A percentile compares a stretch with the other conserved stretches of the same genome.
phyloP scores from a whole-genome alignment of 306 rosid genomes.

The Cicer cuneatum region DNA sequence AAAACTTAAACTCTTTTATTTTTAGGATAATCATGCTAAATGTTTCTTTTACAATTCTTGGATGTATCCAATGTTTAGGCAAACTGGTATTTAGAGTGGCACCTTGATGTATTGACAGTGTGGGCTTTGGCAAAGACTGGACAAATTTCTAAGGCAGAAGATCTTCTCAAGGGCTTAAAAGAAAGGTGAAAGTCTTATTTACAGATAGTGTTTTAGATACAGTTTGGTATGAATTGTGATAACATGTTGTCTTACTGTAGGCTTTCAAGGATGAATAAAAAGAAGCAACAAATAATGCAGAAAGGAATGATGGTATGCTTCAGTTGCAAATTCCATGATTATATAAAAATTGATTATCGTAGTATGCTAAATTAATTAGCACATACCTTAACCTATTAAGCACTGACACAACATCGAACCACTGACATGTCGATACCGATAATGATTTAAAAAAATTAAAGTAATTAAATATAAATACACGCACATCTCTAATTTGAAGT shows the following conservation, averaged over 20 bases:
- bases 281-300: slow-evolving; percentile 68
- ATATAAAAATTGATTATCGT: slow-evolving; percentile 16
- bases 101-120: slow-evolving; percentile 62
- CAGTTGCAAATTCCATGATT: slow-evolving; percentile 31
- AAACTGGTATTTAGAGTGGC: slow-evolving; percentile 87
- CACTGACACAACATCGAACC: too few species aligned
- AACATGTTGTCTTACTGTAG: slow-evolving; percentile 50
- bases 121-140: slow-evolving; percentile 79
- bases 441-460: too few species aligned
- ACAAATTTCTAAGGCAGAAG: slow-evolving; percentile 64
- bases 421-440: too few species aligned
- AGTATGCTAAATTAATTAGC: background rate
- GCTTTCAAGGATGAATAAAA: slow-evolving; percentile 60
- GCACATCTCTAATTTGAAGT: too few species aligned
- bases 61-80: slow-evolving; percentile 53
- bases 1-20: slow-evolving; percentile 11
- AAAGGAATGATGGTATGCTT: slow-evolving; percentile 67
- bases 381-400: too few species aligned
- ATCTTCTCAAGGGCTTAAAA: slow-evolving; percentile 68
- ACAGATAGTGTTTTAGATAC: background rate
- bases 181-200: slow-evolving; percentile 58
- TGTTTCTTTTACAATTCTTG: slow-evolving; percentile 26
- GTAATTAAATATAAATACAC: too few species aligned
- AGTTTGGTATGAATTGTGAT: slow-evolving; percentile 17
- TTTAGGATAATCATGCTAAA: slow-evolving; percentile 18